phyloP scores from a whole-genome alignment of 305 asterid species.

The Fraxinus latifolia region DNA sequence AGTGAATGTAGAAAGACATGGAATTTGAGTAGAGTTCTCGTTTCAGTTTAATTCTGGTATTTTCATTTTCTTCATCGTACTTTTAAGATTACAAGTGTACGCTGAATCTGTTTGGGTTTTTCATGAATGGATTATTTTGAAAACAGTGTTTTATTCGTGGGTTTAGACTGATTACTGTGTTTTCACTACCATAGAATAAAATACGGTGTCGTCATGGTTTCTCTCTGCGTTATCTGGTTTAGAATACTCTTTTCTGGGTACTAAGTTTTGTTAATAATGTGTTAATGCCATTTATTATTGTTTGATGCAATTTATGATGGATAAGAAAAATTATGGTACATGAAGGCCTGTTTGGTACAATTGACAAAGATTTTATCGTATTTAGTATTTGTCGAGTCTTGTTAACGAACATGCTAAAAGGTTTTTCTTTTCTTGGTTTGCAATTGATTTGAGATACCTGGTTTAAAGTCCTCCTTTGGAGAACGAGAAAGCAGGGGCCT shows the following conservation, averaged over 20 bases:
- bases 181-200: background rate
- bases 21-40: constrained; percentile 15
- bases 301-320: background rate
- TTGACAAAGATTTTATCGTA: background rate
- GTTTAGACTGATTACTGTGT: background rate
- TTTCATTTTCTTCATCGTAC: constrained; percentile 14
- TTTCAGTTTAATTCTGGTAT: background rate
- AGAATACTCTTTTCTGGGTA: constrained; percentile 25
- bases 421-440: background rate
- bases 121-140: constrained; percentile 2
- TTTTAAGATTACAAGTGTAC: constrained; percentile 19
- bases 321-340: background rate
- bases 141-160: background rate
- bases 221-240: constrained; percentile 18
- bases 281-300: constrained; percentile 10
- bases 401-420: background rate
- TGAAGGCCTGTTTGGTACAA: background rate
- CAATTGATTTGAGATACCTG: background rate
- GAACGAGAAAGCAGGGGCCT: background rate
- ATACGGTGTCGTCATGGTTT: background rate
- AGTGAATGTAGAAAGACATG: constrained; percentile 22
- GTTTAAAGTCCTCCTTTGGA: background rate
- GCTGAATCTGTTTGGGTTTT: constrained; percentile 29
- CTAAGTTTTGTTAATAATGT: constrained; percentile 31
- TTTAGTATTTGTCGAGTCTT: background rate